Evolutionary conservation across 2,329 filamentous ascomycete genomes (phyloP).

Genomic region (Penicillium sp.): DNA sequence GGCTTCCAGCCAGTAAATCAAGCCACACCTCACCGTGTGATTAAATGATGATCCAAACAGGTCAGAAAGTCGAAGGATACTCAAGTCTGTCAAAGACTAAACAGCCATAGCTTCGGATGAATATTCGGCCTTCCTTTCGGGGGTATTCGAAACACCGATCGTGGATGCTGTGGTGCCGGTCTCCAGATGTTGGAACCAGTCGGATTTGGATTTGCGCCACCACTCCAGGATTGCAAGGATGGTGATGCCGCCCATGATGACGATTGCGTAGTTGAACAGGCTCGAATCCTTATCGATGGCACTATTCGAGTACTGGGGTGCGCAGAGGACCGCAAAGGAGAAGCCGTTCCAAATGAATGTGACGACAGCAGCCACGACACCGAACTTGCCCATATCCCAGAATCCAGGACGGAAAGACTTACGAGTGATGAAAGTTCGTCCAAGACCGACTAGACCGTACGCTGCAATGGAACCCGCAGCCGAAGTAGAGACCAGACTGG

Average conservation of each 20-base stretch:
- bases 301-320: constrained; percentile 40
- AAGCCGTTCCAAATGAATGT: constrained; percentile 52
- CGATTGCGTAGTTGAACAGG: constrained; percentile 42
- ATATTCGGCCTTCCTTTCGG: background rate
- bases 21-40: background rate
- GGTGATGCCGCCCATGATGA: constrained; percentile 51
- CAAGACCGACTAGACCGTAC: constrained; percentile 51
- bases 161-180: constrained; percentile 15
- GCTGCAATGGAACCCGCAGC: constrained; percentile 52
- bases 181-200: constrained; percentile 28
- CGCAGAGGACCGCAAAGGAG: constrained; percentile 51
- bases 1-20: background rate
- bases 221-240: constrained; percentile 25
- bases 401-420: constrained; percentile 48
- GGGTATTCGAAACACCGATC: constrained; percentile 7
- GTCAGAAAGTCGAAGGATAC: background rate
- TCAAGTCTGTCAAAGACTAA: constrained; percentile 1
- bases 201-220: constrained; percentile 27
- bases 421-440: constrained; percentile 48
- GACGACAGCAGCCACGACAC: constrained; percentile 49
- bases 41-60: background rate
- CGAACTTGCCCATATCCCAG: constrained; percentile 49
- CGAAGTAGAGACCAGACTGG: constrained; percentile 52
- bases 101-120: constrained; percentile 1
- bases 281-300: constrained; percentile 25